Percentiles rank a stretch among this genome's conserved stretches.
Evolutionary conservation across 2,329 filamentous ascomycete species (phyloP).

Genomic region (Xylaria polymorpha): DNA sequence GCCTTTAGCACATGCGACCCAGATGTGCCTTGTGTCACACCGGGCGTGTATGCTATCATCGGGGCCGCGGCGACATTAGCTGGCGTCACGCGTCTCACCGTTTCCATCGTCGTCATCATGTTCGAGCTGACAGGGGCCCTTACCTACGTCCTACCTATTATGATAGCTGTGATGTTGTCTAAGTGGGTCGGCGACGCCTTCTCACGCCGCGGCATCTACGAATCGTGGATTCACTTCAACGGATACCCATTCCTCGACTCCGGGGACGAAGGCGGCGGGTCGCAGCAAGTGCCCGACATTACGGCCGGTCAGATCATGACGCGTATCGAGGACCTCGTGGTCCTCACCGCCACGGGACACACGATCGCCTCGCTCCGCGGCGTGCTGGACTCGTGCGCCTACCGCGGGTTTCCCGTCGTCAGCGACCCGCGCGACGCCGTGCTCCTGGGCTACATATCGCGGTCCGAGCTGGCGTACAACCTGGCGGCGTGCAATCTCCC

Average conservation of each 20-base stretch:
- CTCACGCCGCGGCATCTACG: conserved; percentile 92
- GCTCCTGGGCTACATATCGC: conserved; percentile 92
- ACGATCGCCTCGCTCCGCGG: conserved; percentile 80
- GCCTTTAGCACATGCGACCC: conserved; percentile 84
- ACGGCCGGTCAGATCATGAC: conserved; percentile 93
- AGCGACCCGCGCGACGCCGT: conserved; percentile 80
- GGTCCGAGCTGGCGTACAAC: conserved; percentile 88
- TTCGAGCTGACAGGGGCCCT: conserved; percentile 97
- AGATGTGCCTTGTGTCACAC: conserved; percentile 88
- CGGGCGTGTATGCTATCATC: conserved; percentile 95
- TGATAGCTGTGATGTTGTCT: conserved; percentile 97
- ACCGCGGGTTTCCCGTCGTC: conserved; percentile 93
- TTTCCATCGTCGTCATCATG: conserved; percentile 99
- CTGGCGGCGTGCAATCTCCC: conserved; percentile 73
- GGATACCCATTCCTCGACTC: conserved; percentile 97
- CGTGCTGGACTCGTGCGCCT: conserved; percentile 78
- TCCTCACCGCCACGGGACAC: conserved; percentile 87
- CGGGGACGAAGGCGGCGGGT: conserved; percentile 73
- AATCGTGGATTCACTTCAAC: conserved; percentile 96
- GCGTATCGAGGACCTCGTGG: conserved; percentile 86
- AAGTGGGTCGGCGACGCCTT: conserved; percentile 99
- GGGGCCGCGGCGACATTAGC: conserved; percentile 94
- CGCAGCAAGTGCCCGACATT: conserved; percentile 75
- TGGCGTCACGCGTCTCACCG: conserved; percentile 94
- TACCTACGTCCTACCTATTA: conserved; percentile 96